Percentiles rank a stretch among this genome's conserved stretches.
Conservation (phyloP, 306 rosid species). For the Pyrus bretschneideri region DNA sequence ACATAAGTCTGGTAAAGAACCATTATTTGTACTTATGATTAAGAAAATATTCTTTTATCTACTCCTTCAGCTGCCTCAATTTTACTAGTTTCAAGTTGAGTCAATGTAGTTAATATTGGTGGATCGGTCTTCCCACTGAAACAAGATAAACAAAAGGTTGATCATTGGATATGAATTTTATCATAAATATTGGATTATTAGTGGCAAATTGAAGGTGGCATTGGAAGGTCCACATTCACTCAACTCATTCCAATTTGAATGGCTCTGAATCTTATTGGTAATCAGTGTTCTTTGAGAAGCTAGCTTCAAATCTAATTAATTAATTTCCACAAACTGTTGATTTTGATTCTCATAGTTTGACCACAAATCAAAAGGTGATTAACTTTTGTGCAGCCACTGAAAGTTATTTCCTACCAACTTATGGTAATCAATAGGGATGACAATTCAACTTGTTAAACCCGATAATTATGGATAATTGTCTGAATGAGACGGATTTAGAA, state of each 20-base stretch:
- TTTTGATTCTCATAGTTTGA: neutral
- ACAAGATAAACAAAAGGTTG: neutral
- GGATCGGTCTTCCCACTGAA: constrained; percentile 14
- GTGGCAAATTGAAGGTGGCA: neutral
- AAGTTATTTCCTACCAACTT: neutral
- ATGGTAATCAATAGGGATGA: neutral
- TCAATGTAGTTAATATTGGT: neutral
- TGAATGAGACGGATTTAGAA: too few species aligned
- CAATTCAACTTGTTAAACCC: too few species aligned
- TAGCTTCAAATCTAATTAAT: neutral
- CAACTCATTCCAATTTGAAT: constrained; percentile 5
- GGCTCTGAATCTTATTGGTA: neutral
- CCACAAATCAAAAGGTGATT: neutral
- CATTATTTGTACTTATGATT: too few species aligned
- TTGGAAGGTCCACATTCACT: constrained; percentile 5
- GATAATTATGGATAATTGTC: too few species aligned
- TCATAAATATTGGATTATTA: neutral
- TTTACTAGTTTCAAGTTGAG: neutral
- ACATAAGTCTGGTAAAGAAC: neutral
- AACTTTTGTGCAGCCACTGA: neutral
- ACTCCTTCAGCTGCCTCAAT: neutral
- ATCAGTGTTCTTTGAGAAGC: neutral
- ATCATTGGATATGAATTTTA: neutral
- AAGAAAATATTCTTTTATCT: neutral
- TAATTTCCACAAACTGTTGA: neutral